Base-by-base conservation (phyloP, 768 basidiomycete species). In the Fomitopsis pulvina region DNA sequence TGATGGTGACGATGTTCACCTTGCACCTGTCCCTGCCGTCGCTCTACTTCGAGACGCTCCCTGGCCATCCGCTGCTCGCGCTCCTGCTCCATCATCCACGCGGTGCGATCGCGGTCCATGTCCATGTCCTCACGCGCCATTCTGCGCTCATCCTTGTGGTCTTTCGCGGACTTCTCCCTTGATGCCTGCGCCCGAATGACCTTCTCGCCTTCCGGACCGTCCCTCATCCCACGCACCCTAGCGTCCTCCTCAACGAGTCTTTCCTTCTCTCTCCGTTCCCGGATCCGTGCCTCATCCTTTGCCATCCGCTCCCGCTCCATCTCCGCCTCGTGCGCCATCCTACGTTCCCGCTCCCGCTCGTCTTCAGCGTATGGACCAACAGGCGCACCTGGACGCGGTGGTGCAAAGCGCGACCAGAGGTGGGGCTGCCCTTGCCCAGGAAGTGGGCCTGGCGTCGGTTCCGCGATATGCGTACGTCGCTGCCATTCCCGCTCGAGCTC, bases 1-100 rank as follows among this genome's bases (percentile, higher is more conserved):
- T 61, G 59, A 29, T 56, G 61, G 51, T 58, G 57, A 32, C 50
- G 41, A 12, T 53, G 41, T 30, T 59, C 56, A 16, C 37, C 14
- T 7, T 41, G 18, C 40, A 4, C 7, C 12, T 41, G 27, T 11
- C 30, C 8, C 57, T 52, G 38, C 41, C 55, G 59, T 40, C 51
- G 50, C 48, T 63, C 58, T 4, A 56, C 45, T 41, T 57, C 38
- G 45, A 42, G 21, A 43, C 41, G n/a, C 37, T 51, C 50, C 49
- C 47, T 18, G n/a, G 58, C 61, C 51, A 52, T 64, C 37, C 64
- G 64, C 41, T 55, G 48, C 34, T 65, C 64, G 25, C 61, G 58
- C n/a, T 54, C 52, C 43, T 55, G 20, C 47, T 43, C 37, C 50
- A 58, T 41, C 52, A 47, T 24, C 45, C 48, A 51, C 45, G 54